phyloP scores from a whole-genome alignment of 768 basidiomycete genomes.

The Boletellus sp. region DNA sequence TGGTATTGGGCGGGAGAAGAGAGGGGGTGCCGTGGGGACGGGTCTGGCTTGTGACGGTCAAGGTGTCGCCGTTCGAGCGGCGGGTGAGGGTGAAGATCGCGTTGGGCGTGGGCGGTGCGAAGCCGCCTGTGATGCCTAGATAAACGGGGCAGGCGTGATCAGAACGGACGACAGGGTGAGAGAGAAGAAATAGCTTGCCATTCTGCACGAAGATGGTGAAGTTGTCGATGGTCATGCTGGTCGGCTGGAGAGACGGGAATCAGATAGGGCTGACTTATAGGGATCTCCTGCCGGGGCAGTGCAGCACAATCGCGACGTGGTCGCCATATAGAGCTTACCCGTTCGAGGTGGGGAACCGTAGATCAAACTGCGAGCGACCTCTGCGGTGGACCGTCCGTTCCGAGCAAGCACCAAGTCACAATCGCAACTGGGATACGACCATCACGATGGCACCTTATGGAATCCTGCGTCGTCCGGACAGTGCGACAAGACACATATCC shows the following conservation, averaged over 20 bases:
- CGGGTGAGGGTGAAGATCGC: slow-evolving; percentile 53
- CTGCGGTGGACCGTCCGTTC: too few relatives aligned
- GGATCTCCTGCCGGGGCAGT: background rate
- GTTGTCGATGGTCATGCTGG: slow-evolving; percentile 16
- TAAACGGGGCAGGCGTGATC: background rate
- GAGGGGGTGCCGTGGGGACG: slow-evolving; percentile 48
- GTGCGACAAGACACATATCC: too few relatives aligned
- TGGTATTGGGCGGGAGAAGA: slow-evolving; percentile 43
- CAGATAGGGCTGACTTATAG: background rate
- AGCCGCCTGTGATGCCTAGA: slow-evolving; percentile 72
- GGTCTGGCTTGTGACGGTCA: slow-evolving; percentile 45
- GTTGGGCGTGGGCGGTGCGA: slow-evolving; percentile 62
- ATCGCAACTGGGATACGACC: too few relatives aligned
- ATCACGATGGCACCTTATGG: too few relatives aligned
- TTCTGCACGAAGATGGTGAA: slow-evolving; percentile 42
- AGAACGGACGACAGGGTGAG: background rate
- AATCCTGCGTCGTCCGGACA: too few relatives aligned
- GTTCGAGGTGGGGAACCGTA: too few relatives aligned
- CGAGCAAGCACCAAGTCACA: too few relatives aligned
- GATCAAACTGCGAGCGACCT: too few relatives aligned
- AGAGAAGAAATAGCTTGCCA: slow-evolving; percentile 35
- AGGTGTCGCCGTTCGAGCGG: slow-evolving; percentile 27
- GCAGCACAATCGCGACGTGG: slow-evolving; percentile 1
- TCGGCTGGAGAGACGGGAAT: background rate
- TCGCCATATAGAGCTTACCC: background rate